phyloP scores from a whole-genome alignment of 345 rosid species.

The Adansonia digitata region DNA sequence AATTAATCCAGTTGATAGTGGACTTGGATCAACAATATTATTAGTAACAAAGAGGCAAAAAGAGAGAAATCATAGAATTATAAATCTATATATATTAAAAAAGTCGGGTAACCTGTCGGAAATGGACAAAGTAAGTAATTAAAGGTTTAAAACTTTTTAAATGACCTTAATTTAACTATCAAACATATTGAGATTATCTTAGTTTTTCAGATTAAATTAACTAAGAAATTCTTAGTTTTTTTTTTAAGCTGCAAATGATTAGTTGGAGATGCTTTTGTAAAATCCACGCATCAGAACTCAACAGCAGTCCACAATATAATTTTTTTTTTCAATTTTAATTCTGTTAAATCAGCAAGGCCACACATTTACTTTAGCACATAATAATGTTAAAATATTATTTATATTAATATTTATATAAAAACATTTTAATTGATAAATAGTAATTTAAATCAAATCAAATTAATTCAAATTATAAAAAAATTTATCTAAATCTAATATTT shows the following conservation, averaged over 20 bases:
- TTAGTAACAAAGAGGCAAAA: not conserved
- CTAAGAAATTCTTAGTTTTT: not conserved
- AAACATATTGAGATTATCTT: not conserved
- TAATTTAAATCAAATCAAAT: too few relatives aligned
- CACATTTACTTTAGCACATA: too few relatives aligned
- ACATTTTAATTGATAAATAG: too few relatives aligned
- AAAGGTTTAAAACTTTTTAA: not conserved
- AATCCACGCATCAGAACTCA: constrained; percentile 6
- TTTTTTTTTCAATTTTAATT: not conserved
- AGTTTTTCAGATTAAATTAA: not conserved
- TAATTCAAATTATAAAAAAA: too few relatives aligned
- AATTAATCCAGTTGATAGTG: not conserved
- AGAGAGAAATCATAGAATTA: not conserved
- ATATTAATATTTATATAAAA: too few relatives aligned
- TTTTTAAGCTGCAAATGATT: constrained; percentile 23
- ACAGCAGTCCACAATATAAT: not conserved
- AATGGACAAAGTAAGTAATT: not conserved
- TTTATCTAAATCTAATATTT: too few relatives aligned
- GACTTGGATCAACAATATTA: not conserved
- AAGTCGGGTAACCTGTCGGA: not conserved
- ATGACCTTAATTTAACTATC: not conserved
- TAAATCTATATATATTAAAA: not conserved
- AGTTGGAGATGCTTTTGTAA: constrained; percentile 27
- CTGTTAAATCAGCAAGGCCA: too few relatives aligned
- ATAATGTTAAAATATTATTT: too few relatives aligned